Base-by-base conservation (phyloP, 2,329 filamentous ascomycete species). In the Calonectria crousiana region DNA sequence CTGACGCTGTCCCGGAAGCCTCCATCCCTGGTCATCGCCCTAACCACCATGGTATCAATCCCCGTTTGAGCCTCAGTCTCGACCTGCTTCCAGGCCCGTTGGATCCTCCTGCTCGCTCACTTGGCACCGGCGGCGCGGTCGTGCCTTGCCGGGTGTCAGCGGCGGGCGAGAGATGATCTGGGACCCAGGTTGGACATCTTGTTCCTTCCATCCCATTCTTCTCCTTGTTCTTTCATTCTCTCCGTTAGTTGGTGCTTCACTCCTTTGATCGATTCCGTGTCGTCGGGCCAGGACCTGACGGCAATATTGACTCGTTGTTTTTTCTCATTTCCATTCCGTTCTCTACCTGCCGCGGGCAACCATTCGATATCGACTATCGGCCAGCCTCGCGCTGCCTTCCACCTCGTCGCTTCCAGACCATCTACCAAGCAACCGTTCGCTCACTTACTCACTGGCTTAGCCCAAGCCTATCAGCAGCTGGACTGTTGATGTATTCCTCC, bases 51-150 rank as follows among this genome's bases (percentile, higher is more conserved):
- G 67, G 77, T 77, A 73, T 73, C 77, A 80, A 52, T 67, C 72
- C 64, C 76, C 74, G 78, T 79, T 77, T 79, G 78, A 80, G 78
- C 72, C 77, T 80, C 76, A 78, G 77, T 73, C 68, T 67, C 68
- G 56, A 62, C 36, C 56, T 41, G 3, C 10, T 16, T 16, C 23
- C 13, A 38, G 56, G 36, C 75, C 72, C 75, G 76, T 70, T 69
- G 75, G 60, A 58, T 67, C 56, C 56, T 72, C 71, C 67, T 62
- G 52, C 69, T 67, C 56, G 56, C 56, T 72, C 65, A 52, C 68
- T 66, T 56, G 68, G 68, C 68, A 62, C 68, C 60, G 60, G 60
- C 30, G 51, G 58, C 28, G 38, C 68, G 36, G 58, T 71, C 64
- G 68, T 41, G 16, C 47, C 68, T 60, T 65, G 41, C 36, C 34